Evolutionary conservation across 2,329 filamentous ascomycete species (phyloP), one percentile per base, ranked within the genome.

Genomic region (Botrytis fabae): DNA sequence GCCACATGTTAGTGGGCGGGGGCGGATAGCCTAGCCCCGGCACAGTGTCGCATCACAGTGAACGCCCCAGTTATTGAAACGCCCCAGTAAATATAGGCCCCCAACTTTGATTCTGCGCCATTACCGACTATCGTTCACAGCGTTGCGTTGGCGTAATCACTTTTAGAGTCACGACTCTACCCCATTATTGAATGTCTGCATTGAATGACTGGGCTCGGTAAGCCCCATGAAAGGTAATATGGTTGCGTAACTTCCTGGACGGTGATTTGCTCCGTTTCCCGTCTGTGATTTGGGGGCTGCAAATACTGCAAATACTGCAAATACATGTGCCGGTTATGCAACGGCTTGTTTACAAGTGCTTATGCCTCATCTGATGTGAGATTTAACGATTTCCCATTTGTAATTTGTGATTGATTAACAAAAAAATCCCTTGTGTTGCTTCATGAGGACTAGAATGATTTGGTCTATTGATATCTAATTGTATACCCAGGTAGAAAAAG

Each of bases 311-410:
- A n/a, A n/a, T n/a, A n/a, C 44, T 35, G 48, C 7, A 25, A 22
- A n/a, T 42, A n/a, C 8, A 51, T 51, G 9, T 28, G 18, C 32
- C 63, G 28, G 60, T 38, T 28, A 62, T 62, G 60, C 38, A 62
- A 62, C 38, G 25, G 60, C 35, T 62, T 20, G 25, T n/a, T n/a
- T n/a, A 66, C n/a, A 35, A 66, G 44, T 66, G 44, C 63, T 66
- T 51, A 51, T 51, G 42, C 25, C 42, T 65, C 28, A 22, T 46
- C 22, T 38, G 5, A 65, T 38, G 28, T 22, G n/a, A n/a, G n/a
- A 9, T 28, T 28, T 25, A 51, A n/a, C 20, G 25, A 42, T n/a
- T 25, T 42, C 10, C 28, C n/a, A 12, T n/a, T 18, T 14, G 22
- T 28, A 3, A 44, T 28, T 44, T 4, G 18, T 63, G 44, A n/a